Evolutionary conservation across 116 monocot species (phyloP), one percentile per base, ranked within the genome.

Genomic region (Papilionanthe hybrid): DNA sequence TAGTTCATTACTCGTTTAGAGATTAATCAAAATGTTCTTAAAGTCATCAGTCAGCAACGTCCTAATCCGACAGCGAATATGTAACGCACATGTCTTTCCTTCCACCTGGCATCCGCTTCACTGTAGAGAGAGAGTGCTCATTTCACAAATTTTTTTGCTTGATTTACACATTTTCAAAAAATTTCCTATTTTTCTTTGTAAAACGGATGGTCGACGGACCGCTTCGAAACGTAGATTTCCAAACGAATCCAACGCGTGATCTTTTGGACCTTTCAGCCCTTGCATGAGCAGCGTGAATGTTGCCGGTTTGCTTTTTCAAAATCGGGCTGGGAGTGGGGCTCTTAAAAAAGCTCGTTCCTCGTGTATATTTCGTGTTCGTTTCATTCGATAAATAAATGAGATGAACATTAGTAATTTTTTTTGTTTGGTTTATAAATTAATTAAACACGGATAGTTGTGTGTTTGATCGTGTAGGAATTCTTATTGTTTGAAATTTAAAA

Each of bases 21-120:
- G 15, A 68, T 68, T 68, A 68, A 29, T 2, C 7, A 68, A 53
- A 53, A 53, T 53, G 53, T 53, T 17, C 18, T 1, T 69, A 37
- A 69, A 69, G 4, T 37, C 32, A 69, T 32, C 37, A 12, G 17
- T 69, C 37, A 37, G 69, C 69, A 69, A 37, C 5, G 37, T 69
- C 69, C 29, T 69, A 69, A 69, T 69, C 69, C 69, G 69, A 69
- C 69, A 69, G 15, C 69, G 32, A 3, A 69, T 32, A 32, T 69
- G 15, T 69, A 29, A 15, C 9, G 65, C 65, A 22, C 65, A 65
- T 65, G 65, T 65, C 22, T 2, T 18, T 69, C 25, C 37, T 5
- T 32, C 69, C 69, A 69, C 37, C 69, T 69, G 32, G 32, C 69
- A 37, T 25, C 13, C 37, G 0, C 53, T 53, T 13, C 53, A 53